These are phyloP conservation scores for Delonix regia DNA, from an alignment of 306 rosid genomes.

Conservation along the genomic window DNA sequence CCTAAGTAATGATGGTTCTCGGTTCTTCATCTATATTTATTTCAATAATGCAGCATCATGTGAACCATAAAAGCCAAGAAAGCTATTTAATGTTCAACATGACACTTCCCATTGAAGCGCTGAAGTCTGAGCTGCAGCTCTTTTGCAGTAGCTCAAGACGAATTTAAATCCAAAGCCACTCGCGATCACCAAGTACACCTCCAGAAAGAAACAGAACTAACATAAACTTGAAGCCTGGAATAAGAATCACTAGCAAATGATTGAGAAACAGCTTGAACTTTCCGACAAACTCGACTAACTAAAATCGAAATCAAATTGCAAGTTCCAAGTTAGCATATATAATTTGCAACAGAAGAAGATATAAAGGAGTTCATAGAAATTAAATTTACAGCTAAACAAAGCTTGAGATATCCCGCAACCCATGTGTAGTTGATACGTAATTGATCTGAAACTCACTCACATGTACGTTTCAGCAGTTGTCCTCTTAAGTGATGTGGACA, in stretches of 20 bases:
- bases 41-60: background rate
- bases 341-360: background rate
- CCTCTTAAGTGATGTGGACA: background rate
- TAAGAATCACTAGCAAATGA: background rate
- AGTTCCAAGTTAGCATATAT: background rate
- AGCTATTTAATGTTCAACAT: background rate
- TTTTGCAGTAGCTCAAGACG: background rate
- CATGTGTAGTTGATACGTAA: background rate
- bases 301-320: constrained; percentile 6
- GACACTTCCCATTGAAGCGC: constrained; percentile 16
- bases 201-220: background rate
- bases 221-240: background rate
- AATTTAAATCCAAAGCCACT: constrained; percentile 14
- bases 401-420: background rate
- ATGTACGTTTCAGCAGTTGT: constrained; percentile 23
- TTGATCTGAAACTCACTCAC: constrained; percentile 26
- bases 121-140: background rate
- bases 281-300: background rate
- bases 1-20: background rate
- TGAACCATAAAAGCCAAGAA: background rate
- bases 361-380: constrained; percentile 4
- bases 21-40: background rate
- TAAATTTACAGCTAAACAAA: constrained; percentile 23
- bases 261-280: background rate
- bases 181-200: background rate